Percentiles rank a stretch among this genome's conserved stretches.
Evolutionary conservation across 2,329 filamentous ascomycete genomes (phyloP).

Genomic region (Trichoderma lentiforme): DNA sequence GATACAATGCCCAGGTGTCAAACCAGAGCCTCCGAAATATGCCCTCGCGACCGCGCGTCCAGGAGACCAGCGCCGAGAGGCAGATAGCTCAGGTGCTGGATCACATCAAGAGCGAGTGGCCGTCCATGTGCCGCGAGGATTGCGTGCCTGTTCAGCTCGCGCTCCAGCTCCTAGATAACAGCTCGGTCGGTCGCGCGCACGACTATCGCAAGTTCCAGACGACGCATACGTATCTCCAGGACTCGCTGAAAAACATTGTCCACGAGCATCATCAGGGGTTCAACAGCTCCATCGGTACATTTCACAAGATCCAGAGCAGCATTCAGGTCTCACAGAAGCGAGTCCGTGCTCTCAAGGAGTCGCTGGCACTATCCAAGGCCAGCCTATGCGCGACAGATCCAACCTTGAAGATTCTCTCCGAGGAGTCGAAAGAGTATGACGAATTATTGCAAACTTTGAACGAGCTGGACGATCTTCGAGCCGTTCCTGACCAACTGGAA

Average conservation of each 20-base stretch:
- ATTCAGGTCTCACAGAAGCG: constrained; percentile 85
- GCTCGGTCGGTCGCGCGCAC: constrained; percentile 86
- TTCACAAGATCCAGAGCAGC: constrained; percentile 95
- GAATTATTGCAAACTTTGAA: constrained; percentile 79
- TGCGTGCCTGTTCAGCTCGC: constrained; percentile 92
- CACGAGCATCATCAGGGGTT: constrained; percentile 99
- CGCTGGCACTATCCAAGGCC: constrained; percentile 74
- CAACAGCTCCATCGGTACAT: constrained; percentile 97
- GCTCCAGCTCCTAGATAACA: constrained; percentile 90
- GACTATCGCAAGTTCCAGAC: constrained; percentile 82
- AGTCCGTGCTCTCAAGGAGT: constrained; percentile 77
- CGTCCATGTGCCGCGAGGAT: constrained; percentile 81
- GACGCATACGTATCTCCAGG: constrained; percentile 85
- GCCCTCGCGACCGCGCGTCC: constrained; percentile 37
- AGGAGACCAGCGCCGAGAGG: constrained; percentile 50
- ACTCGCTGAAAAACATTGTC: constrained; percentile 88
- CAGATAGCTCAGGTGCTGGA: constrained; percentile 66
- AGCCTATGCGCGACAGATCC: constrained; percentile 83
- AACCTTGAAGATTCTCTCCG: constrained; percentile 85
- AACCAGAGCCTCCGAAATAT: constrained; percentile 33
- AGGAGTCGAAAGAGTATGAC: constrained; percentile 85
- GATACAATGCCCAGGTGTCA: constrained; percentile 35
- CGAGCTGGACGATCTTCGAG: constrained; percentile 82
- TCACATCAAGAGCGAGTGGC: constrained; percentile 85
- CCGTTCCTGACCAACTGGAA: constrained; percentile 88